Evolutionary conservation across 2,329 filamentous ascomycete genomes (phyloP), one percentile per base, ranked within the genome.

Genomic region (Colletotrichum gloeosporioides): DNA sequence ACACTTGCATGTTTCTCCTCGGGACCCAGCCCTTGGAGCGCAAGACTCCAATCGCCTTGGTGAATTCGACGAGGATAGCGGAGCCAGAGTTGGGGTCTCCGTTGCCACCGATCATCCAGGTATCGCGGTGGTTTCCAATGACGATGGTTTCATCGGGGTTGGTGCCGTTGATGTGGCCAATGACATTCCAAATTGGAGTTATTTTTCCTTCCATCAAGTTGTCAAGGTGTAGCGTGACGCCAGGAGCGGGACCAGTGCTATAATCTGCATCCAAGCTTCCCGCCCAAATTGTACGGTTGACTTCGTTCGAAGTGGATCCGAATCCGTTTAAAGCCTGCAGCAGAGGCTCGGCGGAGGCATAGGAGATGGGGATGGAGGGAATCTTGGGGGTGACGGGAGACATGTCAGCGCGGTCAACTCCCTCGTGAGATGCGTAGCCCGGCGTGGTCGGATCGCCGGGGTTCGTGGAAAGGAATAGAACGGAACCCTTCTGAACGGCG

Each of bases 81-180:
- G 93, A 95, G 67, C 95, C 95, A 76, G 93, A 95, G 84, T 96
- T 96, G 0, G 95, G 95, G 79, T 97, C 95, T 5, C 90, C 94
- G n/a, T 95, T 94, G 29, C 95, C 95, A n/a, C 95, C 95, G 62
- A 93, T 91, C 82, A 96, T 93, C 95, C 95, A 96, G 0, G 95
- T 93, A 83, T 97, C 95, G 31, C 95, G 90, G 81, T 97, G 95
- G 79, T 96, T 97, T 6, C 95, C 95, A 69, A 96, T 87, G 12
- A 98, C 88, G 39, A 97, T 88, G 0, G 95, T 95, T 80, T 96
- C 95, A 75, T 96, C 94, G 0, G 90, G 84, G 63, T 95, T 90
- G 2, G 92, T 93, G 9, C 95, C 95, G 78, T 96, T 96, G 82
- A 98, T 94, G 32, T 94, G 87, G 27, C 94, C 95, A 78, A 98